A percentile compares a stretch with the other conserved stretches of the same genome.
Evolutionary conservation across 2,329 filamentous ascomycete genomes (phyloP).

Genomic region (Aspergillus bombycis): DNA sequence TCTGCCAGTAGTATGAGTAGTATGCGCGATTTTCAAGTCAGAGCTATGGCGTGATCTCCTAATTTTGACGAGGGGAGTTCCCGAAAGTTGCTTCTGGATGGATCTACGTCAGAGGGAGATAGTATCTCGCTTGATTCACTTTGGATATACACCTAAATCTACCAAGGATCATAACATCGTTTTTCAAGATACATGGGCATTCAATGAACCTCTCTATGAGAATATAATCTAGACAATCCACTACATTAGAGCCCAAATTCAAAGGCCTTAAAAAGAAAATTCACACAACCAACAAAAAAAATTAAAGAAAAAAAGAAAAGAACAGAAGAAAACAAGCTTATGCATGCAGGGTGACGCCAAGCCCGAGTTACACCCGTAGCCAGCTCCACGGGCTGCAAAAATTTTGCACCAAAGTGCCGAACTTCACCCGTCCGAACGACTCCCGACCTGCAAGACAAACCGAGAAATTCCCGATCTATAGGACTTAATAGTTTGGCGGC

Average conservation of each 20-base stretch:
- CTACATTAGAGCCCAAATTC: not conserved
- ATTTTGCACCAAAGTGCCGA: not conserved
- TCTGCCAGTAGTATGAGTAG: not conserved
- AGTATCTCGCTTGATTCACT: not conserved
- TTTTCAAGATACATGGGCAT: not conserved
- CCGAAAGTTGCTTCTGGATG: not conserved
- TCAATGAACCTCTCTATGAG: not conserved
- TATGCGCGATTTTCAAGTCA: not conserved
- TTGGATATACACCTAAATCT: not conserved
- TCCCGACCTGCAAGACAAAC: not conserved
- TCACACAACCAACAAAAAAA: not conserved
- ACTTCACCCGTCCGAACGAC: constrained; percentile 6
- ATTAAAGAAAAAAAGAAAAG: not conserved
- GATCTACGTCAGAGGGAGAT: not conserved
- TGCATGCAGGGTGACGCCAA: not conserved
- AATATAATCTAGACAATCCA: not conserved
- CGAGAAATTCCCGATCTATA: constrained; percentile 15
- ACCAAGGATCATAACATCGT: no score
- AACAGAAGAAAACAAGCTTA: not conserved
- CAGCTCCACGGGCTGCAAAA: not conserved
- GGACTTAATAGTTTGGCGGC: constrained; percentile 1
- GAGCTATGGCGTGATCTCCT: not conserved
- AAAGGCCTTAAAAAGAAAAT: not conserved
- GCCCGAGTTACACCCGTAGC: not conserved
- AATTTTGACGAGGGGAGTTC: not conserved